Conservation (phyloP, 2,329 filamentous ascomycete genomes). For the Triangularia setosa region DNA sequence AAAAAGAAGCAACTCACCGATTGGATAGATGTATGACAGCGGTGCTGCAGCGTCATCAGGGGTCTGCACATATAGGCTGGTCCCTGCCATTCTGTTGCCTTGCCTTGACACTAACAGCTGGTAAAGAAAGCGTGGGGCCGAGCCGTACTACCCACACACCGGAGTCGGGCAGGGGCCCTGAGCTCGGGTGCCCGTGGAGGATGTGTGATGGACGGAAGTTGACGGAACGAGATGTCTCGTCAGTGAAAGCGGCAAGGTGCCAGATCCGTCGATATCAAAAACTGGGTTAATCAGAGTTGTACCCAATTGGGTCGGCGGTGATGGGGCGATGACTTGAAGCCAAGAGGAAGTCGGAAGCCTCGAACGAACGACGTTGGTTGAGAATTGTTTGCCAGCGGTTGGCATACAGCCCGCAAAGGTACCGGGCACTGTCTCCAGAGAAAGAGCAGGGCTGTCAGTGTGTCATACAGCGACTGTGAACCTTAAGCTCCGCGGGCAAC, state of each 20-base stretch:
- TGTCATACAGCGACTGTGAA: neutral
- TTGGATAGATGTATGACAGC: constrained; percentile 49
- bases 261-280: neutral
- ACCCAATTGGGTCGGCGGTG: neutral
- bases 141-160: constrained; percentile 8
- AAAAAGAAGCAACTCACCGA: constrained; percentile 45
- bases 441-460: neutral
- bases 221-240: neutral
- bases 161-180: neutral
- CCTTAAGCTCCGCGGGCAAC: no score
- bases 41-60: constrained; percentile 38
- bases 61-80: constrained; percentile 37
- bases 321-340: neutral
- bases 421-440: neutral
- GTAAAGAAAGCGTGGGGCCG: neutral
- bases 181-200: neutral
- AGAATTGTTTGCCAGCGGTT: neutral
- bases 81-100: constrained; percentile 36
- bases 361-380: neutral
- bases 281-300: neutral
- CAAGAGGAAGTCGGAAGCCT: neutral
- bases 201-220: neutral
- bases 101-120: neutral
- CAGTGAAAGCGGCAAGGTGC: neutral
- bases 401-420: neutral